Conservation (phyloP, 768 basidiomycete genomes). For the Mycena amicta region DNA sequence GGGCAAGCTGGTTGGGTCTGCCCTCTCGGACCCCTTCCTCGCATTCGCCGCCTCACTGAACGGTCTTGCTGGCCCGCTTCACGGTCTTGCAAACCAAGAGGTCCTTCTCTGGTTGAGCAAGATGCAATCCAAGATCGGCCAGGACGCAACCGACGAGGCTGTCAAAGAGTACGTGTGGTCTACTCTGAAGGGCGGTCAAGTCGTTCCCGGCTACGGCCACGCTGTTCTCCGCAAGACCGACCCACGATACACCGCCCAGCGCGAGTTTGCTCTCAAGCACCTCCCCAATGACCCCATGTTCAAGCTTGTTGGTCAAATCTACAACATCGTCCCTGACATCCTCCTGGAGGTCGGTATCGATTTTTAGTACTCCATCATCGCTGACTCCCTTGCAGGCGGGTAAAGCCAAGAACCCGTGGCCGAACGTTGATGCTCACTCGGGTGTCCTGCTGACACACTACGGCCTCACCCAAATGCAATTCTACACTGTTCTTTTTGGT, state of each 20-base stretch:
- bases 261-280: constrained; percentile 86
- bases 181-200: constrained; percentile 90
- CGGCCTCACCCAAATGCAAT: constrained; percentile 88
- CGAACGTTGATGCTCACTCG: constrained; percentile 97
- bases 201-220: constrained; percentile 91
- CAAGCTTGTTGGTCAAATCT: constrained; percentile 91
- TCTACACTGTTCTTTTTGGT: constrained; percentile 97
- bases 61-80: constrained; percentile 95
- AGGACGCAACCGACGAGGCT: constrained; percentile 80
- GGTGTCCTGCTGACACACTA: constrained; percentile 87
- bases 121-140: constrained; percentile 90
- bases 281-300: constrained; percentile 87
- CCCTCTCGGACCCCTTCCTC: constrained; percentile 97
- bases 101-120: constrained; percentile 92
- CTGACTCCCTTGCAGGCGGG: constrained; percentile 57
- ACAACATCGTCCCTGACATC: constrained; percentile 86
- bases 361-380: neutral
- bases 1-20: constrained; percentile 90
- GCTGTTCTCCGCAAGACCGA: constrained; percentile 90
- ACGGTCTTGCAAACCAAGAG: constrained; percentile 97
- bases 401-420: constrained; percentile 94
- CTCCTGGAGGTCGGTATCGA: constrained; percentile 68
- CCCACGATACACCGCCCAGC: constrained; percentile 89
- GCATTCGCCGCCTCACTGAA: constrained; percentile 91
- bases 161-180: constrained; percentile 95